Evolutionary conservation across 208 protist genomes (phyloP), one percentile per base, ranked within the genome.

Genomic region (Spongospora subterranea): DNA sequence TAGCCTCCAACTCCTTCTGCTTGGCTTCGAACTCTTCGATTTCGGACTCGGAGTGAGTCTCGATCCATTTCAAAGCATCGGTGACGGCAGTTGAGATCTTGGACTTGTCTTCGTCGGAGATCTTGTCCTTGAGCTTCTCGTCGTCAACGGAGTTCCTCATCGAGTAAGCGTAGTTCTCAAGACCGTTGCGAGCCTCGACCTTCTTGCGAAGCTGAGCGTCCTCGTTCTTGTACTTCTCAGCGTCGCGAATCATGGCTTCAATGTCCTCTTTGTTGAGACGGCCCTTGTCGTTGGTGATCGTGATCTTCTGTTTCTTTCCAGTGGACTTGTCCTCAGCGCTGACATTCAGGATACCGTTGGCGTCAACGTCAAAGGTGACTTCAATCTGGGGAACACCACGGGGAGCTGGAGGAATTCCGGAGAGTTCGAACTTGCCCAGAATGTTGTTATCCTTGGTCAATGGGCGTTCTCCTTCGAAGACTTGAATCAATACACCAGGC

Each of bases 401-500:
- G 32, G 94, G 93, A 41, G 93, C 93, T 38, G 94, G 93, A 1
- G 93, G 96, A 91, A 99, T 98, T 77, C 95, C 96, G 0, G 92
- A 93, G 17, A 98, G 94, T 91, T 97, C 95, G 92, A 98, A 98
- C 91, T 97, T 96, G 90, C 98, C 99, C 17, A 99, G 95, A 11
- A 98, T 95, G 94, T 99, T 98, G 97, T 99, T 99, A 95, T 99
- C 96, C 90, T 96, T 95, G 76, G 98, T 99, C 93, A 97, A 95
- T 24, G 95, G 92, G 40, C 98, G 97, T 95, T 99, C 98, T 89
- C 99, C 99, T 94, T 99, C 98, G 94, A 96, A 99, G n/a, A 99
- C 97, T 94, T 99, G 97, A 92, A 99, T 98, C 88, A 98, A 94
- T 66, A 99, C 98, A 88, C 96, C 97, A 32, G 95, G 93, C 96